phyloP scores from a whole-genome alignment of 2,329 filamentous ascomycete species.

The Parafenestella ontariensis region DNA sequence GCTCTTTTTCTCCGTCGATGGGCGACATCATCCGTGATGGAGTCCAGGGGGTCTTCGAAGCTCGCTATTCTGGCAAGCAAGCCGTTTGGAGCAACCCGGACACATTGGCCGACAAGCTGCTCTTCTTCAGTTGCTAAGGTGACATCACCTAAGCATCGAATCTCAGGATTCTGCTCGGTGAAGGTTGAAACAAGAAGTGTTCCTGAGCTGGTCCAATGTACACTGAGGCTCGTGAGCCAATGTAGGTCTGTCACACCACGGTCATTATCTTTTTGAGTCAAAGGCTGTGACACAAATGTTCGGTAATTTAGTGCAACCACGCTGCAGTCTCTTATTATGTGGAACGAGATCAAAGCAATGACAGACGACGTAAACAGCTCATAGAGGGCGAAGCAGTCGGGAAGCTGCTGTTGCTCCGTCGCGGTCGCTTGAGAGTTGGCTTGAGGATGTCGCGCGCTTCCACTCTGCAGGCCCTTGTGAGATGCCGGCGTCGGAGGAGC shows the following conservation, averaged over 20 bases:
- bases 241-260: conserved; percentile 8
- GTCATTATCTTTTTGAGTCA: conserved; percentile 10
- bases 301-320: conserved; percentile 47
- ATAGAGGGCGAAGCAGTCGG: conserved; percentile 45
- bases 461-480: conserved; percentile 26
- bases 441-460: conserved; percentile 25
- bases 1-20: conserved; percentile 36
- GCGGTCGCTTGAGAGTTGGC: conserved; percentile 18
- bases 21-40: conserved; percentile 22
- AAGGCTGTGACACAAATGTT: conserved; percentile 42
- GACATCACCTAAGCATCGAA: conserved; percentile 30
- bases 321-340: conserved; percentile 40
- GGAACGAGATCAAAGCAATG: conserved; percentile 44
- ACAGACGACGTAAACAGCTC: conserved; percentile 49
- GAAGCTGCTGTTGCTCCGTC: conserved; percentile 26
- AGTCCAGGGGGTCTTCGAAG: conserved; percentile 39
- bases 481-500: conserved; percentile 28
- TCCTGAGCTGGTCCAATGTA: conserved; percentile 45
- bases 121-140: conserved; percentile 23
- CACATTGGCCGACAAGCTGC: conserved; percentile 29
- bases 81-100: conserved; percentile 47
- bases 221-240: conserved; percentile 41
- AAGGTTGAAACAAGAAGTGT: conserved; percentile 42
- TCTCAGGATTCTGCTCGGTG: conserved; percentile 29
- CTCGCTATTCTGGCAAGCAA: conserved; percentile 38